These are phyloP conservation scores for Moricandia moricandioides DNA, from an alignment of 345 rosid species.

Conservation along the genomic window DNA sequence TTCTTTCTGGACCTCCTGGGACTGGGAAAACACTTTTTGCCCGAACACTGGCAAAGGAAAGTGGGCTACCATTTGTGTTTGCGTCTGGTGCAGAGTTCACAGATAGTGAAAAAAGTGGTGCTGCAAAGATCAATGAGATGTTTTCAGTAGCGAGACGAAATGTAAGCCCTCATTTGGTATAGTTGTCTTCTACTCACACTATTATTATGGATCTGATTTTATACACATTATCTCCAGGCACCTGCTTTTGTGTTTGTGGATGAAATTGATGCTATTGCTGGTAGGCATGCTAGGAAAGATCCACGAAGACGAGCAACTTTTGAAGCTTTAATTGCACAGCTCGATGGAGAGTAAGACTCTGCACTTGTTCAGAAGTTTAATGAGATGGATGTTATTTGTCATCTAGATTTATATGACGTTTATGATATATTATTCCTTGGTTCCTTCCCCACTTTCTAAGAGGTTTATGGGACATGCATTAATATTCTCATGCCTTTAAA, in stretches of 20 bases:
- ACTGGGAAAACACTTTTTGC: constrained; percentile 99
- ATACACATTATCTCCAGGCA: constrained; percentile 52
- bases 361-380: neutral
- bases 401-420: neutral
- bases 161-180: constrained; percentile 45
- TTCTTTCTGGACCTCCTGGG: constrained; percentile 98
- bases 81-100: constrained; percentile 98
- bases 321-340: constrained; percentile 88
- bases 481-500: neutral
- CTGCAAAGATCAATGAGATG: constrained; percentile 90
- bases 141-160: constrained; percentile 88
- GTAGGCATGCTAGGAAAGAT: constrained; percentile 90
- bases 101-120: constrained; percentile 89
- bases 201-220: constrained; percentile 8
- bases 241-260: constrained; percentile 96
- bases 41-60: constrained; percentile 86
- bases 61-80: constrained; percentile 93
- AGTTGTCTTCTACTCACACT: constrained; percentile 6
- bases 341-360: constrained; percentile 86
- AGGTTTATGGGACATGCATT: neutral
- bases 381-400: neutral
- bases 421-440: neutral
- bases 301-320: constrained; percentile 81
- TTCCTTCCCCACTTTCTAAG: neutral
- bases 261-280: constrained; percentile 97